These are phyloP conservation scores for Calonectria honghensis DNA, from an alignment of 2,329 filamentous ascomycete genomes.

Conservation along the genomic window DNA sequence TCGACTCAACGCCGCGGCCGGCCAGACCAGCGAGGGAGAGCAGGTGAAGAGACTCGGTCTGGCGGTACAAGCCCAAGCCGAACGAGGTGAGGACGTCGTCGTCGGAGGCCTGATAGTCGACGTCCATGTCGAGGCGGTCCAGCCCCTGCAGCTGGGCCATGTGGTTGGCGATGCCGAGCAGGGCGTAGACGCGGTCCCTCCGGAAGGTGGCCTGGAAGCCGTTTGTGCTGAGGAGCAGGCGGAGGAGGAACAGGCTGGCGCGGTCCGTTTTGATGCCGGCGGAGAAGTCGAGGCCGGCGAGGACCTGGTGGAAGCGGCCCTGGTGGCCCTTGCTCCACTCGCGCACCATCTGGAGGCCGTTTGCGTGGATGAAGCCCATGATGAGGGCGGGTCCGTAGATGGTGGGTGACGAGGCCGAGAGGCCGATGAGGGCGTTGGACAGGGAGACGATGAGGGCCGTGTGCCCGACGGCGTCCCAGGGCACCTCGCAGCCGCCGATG, in stretches of 20 bases:
- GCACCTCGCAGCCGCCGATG: constrained; percentile 45
- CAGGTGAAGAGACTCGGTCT: constrained; percentile 47
- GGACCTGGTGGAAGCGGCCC: constrained; percentile 36
- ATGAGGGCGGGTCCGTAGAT: constrained; percentile 29
- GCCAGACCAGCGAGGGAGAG: constrained; percentile 48
- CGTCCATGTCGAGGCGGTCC: constrained; percentile 36
- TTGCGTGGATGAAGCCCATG: constrained; percentile 44
- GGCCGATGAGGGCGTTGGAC: constrained; percentile 45
- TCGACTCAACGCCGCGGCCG: constrained; percentile 36
- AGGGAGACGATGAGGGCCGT: constrained; percentile 40
- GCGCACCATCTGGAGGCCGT: constrained; percentile 45
- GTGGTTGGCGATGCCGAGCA: constrained; percentile 52
- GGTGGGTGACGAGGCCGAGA: constrained; percentile 27
- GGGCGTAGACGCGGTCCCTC: constrained; percentile 51
- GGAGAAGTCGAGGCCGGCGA: constrained; percentile 39
- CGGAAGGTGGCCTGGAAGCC: constrained; percentile 47
- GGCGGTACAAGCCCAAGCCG: constrained; percentile 37
- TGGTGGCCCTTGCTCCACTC: constrained; percentile 46
- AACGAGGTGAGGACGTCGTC: constrained; percentile 45
- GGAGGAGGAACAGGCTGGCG: constrained; percentile 37
- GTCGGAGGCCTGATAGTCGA: constrained; percentile 48
- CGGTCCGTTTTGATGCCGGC: constrained; percentile 41
- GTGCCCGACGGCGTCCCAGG: constrained; percentile 47
- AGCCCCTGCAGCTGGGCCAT: constrained; percentile 40
- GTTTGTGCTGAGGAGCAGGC: constrained; percentile 45